Base-by-base conservation (phyloP, 345 rosid genomes). In the Camelina hispida region DNA sequence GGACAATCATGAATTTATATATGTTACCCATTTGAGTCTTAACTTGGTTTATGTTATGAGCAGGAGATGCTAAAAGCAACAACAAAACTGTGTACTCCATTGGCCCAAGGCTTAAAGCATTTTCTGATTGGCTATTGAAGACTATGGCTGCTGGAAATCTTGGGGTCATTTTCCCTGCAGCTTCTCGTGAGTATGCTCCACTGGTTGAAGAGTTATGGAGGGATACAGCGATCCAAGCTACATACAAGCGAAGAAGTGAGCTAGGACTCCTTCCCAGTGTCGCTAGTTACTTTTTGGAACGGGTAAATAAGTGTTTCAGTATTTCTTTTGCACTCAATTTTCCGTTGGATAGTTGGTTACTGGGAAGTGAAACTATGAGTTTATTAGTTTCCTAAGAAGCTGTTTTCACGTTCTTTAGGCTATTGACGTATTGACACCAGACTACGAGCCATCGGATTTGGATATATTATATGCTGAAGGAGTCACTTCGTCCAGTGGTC, bases 111-210 rank as follows among this genome's bases (percentile, higher is more conserved):
- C 90, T 93, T 37, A 90, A 89, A 82, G 81, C 88, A 42, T 96
- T 96, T 81, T 87, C 98, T 4, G 98, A 96, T 71, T 96, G 99
- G 99, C 87, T 96, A 66, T 75, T 96, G 67, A 96, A 93, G 87
- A 79, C 87, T 48, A 96, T 96, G 98, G 96, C 84, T 38, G 81
- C 93, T 38, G 99, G 99, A 58, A 89, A 86, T 67, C 79, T 96
- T 53, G 98, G 85, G 55, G 91, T 83, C 56, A 84, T 96, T 75
- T 96, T 96, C 78, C 97, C 98, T 11, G 98, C 97, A 40, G 96
- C 98, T 42, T 86, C 89, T 77, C 97, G 99, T 66, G 99, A 96
- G 85, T 96, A 96, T 69, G 95, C 97, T 5, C 99, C 99, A 55
- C 62, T 93, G 56, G 93, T 91, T 72, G 99, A 89, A 69, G 98